A percentile compares a stretch with the other conserved stretches of the same genome.
phyloP scores from a whole-genome alignment of 306 rosid species.

The Inga laurina region DNA sequence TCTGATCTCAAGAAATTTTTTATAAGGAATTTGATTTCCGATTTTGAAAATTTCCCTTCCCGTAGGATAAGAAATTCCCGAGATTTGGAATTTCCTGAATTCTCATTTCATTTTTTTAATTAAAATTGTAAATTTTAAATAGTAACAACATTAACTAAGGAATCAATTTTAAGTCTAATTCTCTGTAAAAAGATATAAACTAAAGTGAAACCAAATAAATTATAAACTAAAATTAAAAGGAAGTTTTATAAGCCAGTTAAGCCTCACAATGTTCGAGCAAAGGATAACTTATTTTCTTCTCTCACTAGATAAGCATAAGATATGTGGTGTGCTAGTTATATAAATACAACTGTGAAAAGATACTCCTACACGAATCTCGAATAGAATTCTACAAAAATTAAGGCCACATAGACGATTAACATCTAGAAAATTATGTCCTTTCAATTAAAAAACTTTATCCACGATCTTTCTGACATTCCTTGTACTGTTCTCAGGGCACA shows the following conservation, averaged over 20 bases:
- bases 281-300: constrained; percentile 28
- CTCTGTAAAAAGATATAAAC: too few relatives aligned
- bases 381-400: constrained; percentile 34
- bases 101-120: too few relatives aligned
- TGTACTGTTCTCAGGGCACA: constrained; percentile 39
- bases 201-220: too few relatives aligned
- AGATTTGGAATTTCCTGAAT: too few relatives aligned
- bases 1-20: too few relatives aligned
- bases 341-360: constrained; percentile 28
- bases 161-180: too few relatives aligned
- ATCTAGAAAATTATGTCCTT: constrained; percentile 37
- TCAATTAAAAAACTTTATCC: constrained; percentile 35
- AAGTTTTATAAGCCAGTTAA: constrained; percentile 14
- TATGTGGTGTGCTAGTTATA: constrained; percentile 16
- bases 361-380: constrained; percentile 36
- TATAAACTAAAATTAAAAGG: too few relatives aligned
- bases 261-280: constrained; percentile 25
- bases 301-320: constrained; percentile 28
- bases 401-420: constrained; percentile 36
- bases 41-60: too few relatives aligned
- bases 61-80: too few relatives aligned
- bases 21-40: too few relatives aligned
- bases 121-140: too few relatives aligned
- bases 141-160: too few relatives aligned
- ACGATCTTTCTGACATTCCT: constrained; percentile 48